Base-by-base conservation (phyloP, 495 filamentous ascomycete genomes). In the Penicillium pancosmium region DNA sequence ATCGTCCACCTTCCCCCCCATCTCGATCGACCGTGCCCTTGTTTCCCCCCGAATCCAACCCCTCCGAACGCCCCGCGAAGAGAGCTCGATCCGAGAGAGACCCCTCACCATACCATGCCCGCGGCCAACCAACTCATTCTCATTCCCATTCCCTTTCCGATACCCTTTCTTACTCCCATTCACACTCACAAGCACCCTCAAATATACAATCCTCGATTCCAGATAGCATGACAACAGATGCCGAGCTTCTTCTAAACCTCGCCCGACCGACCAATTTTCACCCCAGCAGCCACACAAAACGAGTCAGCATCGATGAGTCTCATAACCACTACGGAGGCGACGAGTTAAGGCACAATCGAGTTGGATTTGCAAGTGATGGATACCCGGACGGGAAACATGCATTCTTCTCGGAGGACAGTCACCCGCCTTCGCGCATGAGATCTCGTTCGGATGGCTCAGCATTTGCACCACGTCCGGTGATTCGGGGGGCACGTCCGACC, bases 61-160 rank as follows among this genome's bases (percentile, higher is more conserved):
- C 71, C 35, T 54, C 64, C 49, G 83, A 84, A 61, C 78, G 81
- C 23, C 84, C 84, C 7, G 68, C 81, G n/a, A 88, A 88, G 63
- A 80, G 86, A 31, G 75, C 82, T 23, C 79, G 83, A 51, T 87
- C 86, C 27, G 85, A 86, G 59, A 76, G 80, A 60, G 66, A 82
- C 52, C 65, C 74, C 19, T 85, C 84, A 47, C 79, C 83, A 25
- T 73, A 76, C 41, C 72, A 70, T 47, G 56, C 63, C 52, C 71
- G 66, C 19, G 64, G 61, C 21, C 67, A 76, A 46, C 72, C 76
- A 56, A 68, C 69, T 34, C 78, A 80, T 25, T 79, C 79, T 62
- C 75, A 80, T 27, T 48, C 46, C 21, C 46, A 48, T 27, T 48
- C 46, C 23, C 46, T 25, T 13, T 27, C 46, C 23, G 9, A 23